Evolutionary conservation across 2,329 filamentous ascomycete genomes (phyloP).

Genomic region (Arthrobotrys musiformis): DNA sequence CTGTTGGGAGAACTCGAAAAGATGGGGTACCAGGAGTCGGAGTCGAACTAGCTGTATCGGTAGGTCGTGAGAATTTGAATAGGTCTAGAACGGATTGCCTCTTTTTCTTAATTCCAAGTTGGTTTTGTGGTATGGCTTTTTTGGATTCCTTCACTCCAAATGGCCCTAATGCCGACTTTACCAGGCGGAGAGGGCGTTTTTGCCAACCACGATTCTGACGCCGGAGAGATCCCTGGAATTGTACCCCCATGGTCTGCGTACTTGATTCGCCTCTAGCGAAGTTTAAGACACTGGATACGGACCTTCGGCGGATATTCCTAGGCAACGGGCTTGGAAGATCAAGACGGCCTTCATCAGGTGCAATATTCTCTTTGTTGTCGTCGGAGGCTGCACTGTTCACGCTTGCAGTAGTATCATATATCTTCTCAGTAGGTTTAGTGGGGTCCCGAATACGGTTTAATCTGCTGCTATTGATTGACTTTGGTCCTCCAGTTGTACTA

Average conservation of each 20-base stretch:
- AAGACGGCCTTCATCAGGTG: not conserved
- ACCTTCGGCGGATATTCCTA: not conserved
- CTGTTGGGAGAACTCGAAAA: constrained; percentile 32
- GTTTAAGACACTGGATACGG: not conserved
- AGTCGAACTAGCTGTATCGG: not conserved
- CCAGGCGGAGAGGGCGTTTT: constrained; percentile 16
- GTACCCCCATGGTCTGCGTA: not conserved
- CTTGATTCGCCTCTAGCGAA: not conserved
- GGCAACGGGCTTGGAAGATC: not conserved
- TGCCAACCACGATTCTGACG: constrained; percentile 6
- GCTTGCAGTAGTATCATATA: not conserved
- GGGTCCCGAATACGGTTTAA: not conserved
- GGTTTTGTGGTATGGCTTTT: not conserved
- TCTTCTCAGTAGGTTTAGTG: not conserved
- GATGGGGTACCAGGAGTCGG: constrained; percentile 16
- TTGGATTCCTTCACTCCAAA: not conserved
- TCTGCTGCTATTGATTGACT: not conserved
- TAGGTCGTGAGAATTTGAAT: constrained; percentile 27
- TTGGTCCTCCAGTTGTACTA: not conserved
- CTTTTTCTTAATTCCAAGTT: constrained; percentile 1
- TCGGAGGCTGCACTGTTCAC: not conserved
- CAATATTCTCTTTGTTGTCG: constrained; percentile 49
- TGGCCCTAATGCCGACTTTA: constrained; percentile 29
- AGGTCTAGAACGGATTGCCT: constrained; percentile 31
- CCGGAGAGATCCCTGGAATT: not conserved